A percentile compares a stretch with the other conserved stretches of the same genome.
phyloP scores from a whole-genome alignment of 805 yeast genomes.

The Hemisphaericaspora nanyangensis region DNA sequence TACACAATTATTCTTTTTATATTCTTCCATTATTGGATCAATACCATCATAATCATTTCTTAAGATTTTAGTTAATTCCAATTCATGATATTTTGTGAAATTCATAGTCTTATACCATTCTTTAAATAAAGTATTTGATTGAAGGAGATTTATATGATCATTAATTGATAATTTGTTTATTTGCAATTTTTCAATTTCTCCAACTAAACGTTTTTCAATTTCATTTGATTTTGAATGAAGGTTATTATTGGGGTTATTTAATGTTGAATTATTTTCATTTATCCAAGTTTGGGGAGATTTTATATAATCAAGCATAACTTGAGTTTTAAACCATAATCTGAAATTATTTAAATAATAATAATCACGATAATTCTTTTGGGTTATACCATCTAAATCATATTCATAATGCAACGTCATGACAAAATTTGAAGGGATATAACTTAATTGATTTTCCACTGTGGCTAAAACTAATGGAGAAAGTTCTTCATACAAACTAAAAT shows the following conservation, averaged over 20 bases:
- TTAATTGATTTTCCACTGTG: constrained; percentile 49
- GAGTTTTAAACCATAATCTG: constrained; percentile 49
- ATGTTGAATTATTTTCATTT: constrained; percentile 6
- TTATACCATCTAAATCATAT: constrained; percentile 25
- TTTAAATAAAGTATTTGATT: constrained; percentile 21
- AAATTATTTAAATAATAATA: constrained; percentile 51
- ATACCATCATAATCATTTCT: constrained; percentile 2
- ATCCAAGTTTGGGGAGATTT: constrained; percentile 18
- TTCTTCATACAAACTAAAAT: constrained; percentile 46
- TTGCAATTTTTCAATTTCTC: constrained; percentile 11
- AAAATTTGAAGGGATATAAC: constrained; percentile 29
- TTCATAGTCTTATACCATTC: constrained; percentile 19
- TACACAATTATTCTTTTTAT: constrained; percentile 3
- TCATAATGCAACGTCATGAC: constrained; percentile 22
- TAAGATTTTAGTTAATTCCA: constrained; percentile 20
- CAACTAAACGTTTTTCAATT: constrained; percentile 12
- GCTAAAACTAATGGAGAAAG: constrained; percentile 51
- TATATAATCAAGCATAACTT: constrained; percentile 22
- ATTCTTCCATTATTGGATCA: constrained; percentile 2
- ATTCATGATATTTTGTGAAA: constrained; percentile 25
- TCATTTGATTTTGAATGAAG: background rate
- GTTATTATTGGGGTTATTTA: constrained; percentile 4
- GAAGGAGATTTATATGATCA: constrained; percentile 25
- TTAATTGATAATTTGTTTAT: constrained; percentile 17
- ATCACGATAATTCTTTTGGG: constrained; percentile 35